Evolutionary conservation across 306 rosid species (phyloP).

Genomic region (Trifolium fragiferum): DNA sequence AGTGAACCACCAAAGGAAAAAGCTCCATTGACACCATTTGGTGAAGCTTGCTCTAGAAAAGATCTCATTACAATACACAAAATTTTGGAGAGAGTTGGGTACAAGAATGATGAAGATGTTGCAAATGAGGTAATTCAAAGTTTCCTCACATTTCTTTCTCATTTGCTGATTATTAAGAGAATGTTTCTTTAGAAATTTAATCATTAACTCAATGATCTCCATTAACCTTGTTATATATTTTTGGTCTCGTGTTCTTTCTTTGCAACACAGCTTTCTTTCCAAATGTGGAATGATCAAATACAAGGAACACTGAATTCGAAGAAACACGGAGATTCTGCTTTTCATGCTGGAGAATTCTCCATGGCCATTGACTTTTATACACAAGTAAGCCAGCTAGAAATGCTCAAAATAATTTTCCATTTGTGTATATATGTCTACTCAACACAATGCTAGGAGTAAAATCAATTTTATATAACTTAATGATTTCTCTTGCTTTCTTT

Average conservation of each 20-base stretch:
- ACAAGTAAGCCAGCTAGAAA: slow-evolving; percentile 60
- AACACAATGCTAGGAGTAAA: not conserved
- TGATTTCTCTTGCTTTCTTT: not conserved
- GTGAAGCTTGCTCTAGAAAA: not conserved
- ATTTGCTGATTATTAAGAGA: not conserved
- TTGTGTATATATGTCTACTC: not conserved
- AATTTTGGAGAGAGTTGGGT: not conserved
- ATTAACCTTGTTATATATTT: not conserved
- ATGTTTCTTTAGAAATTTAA: too few species aligned
- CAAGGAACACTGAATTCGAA: slow-evolving; percentile 87
- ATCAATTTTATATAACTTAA: not conserved
- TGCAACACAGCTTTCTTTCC: slow-evolving; percentile 87
- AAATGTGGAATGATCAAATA: slow-evolving; percentile 96
- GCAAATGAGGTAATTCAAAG: not conserved
- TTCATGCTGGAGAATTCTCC: slow-evolving; percentile 76
- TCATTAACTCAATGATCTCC: not conserved
- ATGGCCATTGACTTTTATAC: slow-evolving; percentile 78
- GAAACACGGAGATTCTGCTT: slow-evolving; percentile 87
- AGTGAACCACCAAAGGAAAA: not conserved
- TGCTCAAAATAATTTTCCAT: not conserved
- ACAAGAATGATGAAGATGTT: not conserved
- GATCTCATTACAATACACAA: not conserved
- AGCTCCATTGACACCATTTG: not conserved
- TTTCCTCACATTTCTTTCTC: not conserved
- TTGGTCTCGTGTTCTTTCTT: slow-evolving; percentile 12